Percentiles rank a stretch among this genome's conserved stretches.
These are phyloP conservation scores for Corchorus olitorius DNA, from an alignment of 345 rosid species.

Conservation along the genomic window DNA sequence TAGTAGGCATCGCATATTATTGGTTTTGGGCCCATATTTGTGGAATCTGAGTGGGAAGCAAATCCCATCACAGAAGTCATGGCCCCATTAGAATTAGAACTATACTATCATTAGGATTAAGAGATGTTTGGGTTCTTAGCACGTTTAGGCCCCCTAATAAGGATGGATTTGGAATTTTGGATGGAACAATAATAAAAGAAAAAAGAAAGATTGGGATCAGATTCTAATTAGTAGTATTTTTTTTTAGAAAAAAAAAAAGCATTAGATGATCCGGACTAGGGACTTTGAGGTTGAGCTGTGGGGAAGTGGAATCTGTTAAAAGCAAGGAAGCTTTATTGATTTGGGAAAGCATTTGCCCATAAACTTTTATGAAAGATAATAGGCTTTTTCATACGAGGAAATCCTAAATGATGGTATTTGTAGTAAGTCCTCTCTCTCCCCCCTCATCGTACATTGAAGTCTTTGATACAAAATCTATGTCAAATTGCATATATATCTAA, in stretches of 20 bases:
- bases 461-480: neutral
- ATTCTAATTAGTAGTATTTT: slow-evolving; percentile 33
- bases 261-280: slow-evolving; percentile 24
- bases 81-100: neutral
- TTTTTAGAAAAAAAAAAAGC: slow-evolving; percentile 28
- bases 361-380: neutral
- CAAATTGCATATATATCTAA: neutral
- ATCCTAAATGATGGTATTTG: neutral
- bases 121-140: no score
- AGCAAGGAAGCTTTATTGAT: slow-evolving; percentile 7
- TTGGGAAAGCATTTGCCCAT: slow-evolving; percentile 17
- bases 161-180: no score
- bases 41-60: neutral
- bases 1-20: neutral
- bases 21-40: neutral
- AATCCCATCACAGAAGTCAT: neutral
- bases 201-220: slow-evolving; percentile 35
- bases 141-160: no score
- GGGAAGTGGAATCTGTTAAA: slow-evolving; percentile 16
- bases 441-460: neutral
- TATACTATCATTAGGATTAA: no score
- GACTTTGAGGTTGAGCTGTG: neutral
- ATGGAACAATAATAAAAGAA: neutral
- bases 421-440: neutral
- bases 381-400: slow-evolving; percentile 7